Evolutionary conservation across 768 basidiomycete species (phyloP).

Genomic region (Dacryopinax primogenitus): DNA sequence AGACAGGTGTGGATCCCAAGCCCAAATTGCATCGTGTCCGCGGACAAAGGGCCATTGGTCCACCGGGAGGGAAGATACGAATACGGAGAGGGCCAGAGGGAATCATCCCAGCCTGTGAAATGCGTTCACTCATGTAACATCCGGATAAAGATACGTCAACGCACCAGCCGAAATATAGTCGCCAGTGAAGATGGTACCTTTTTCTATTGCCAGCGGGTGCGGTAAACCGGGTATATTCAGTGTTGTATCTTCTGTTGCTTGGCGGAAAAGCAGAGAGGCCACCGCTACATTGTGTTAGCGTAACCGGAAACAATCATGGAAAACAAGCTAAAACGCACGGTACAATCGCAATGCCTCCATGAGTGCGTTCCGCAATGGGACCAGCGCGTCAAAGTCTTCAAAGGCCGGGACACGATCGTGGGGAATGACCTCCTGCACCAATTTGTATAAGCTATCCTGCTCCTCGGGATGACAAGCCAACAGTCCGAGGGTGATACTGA

Average conservation of each 20-base stretch:
- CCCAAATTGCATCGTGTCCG: neutral
- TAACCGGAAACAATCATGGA: neutral
- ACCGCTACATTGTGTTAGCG: neutral
- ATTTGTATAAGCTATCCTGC: constrained; percentile 37
- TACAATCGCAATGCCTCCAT: neutral
- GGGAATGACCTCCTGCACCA: constrained; percentile 33
- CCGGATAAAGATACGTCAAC: too few species aligned
- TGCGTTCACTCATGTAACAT: too few species aligned
- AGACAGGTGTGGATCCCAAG: neutral
- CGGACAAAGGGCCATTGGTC: neutral
- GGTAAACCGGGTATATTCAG: neutral
- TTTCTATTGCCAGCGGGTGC: neutral
- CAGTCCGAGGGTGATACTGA: constrained; percentile 36
- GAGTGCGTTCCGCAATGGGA: neutral
- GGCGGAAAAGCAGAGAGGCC: neutral
- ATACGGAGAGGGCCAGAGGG: neutral
- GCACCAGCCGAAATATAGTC: neutral
- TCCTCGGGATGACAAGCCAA: constrained; percentile 36
- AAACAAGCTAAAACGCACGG: neutral
- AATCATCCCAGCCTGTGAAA: neutral
- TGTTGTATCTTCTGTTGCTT: neutral
- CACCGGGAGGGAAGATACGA: neutral
- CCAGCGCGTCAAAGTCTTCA: neutral
- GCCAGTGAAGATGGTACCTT: neutral
- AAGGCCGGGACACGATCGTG: constrained; percentile 26